Conservation (phyloP, 2,329 filamentous ascomycete genomes). For the Hypoxylon sp. region DNA sequence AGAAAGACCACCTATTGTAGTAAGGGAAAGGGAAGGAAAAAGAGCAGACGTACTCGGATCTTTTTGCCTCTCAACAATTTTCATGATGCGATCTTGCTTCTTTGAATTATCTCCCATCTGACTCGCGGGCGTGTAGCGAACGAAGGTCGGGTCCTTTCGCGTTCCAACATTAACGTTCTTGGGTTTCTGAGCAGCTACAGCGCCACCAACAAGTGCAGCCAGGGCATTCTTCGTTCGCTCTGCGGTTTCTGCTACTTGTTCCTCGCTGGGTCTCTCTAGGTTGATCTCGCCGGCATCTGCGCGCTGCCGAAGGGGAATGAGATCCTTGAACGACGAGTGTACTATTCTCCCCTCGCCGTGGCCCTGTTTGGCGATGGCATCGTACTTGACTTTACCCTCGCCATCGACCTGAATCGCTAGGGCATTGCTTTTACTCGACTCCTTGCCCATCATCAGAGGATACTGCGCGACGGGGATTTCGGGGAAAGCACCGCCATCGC, state of each 20-base stretch:
- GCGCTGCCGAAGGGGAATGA: constrained; percentile 91
- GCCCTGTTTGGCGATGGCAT: constrained; percentile 89
- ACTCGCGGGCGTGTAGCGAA: constrained; percentile 92
- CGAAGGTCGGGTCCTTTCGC: constrained; percentile 87
- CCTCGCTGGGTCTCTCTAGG: constrained; percentile 81
- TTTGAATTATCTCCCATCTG: constrained; percentile 91
- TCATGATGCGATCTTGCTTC: constrained; percentile 96
- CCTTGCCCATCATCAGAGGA: constrained; percentile 92
- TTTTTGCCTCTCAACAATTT: constrained; percentile 92
- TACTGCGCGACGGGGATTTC: constrained; percentile 95
- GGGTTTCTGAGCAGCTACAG: constrained; percentile 90
- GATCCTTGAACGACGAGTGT: constrained; percentile 94
- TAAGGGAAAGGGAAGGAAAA: too few relatives aligned
- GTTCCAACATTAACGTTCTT: constrained; percentile 90
- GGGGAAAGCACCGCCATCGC: constrained; percentile 94
- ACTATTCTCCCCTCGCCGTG: constrained; percentile 85
- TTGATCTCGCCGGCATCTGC: constrained; percentile 93
- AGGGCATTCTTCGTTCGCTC: constrained; percentile 89
- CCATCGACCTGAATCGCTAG: constrained; percentile 90
- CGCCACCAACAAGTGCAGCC: constrained; percentile 80
- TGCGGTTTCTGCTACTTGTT: constrained; percentile 83
- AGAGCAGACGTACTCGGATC: constrained; percentile 71
- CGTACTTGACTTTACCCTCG: constrained; percentile 94
- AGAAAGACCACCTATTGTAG: too few relatives aligned
- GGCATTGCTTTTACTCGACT: constrained; percentile 80